These are phyloP conservation scores for Hibiscus tridactylites DNA, from an alignment of 345 rosid species.

Conservation along the genomic window DNA sequence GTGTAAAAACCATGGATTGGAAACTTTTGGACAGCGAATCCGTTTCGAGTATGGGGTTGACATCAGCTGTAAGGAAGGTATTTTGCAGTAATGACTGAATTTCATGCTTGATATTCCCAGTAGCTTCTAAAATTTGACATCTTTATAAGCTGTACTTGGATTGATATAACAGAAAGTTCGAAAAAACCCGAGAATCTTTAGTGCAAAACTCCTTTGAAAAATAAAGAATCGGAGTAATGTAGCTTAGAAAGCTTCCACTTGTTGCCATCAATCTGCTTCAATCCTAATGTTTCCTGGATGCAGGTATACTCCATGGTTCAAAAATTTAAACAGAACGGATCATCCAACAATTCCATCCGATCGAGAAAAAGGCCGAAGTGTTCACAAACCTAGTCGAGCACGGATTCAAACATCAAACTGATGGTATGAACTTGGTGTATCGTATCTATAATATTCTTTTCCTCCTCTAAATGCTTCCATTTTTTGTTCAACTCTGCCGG, in stretches of 20 bases:
- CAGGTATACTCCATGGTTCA: constrained; percentile 58
- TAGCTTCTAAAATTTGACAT: background rate
- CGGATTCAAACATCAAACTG: background rate
- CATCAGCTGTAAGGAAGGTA: constrained; percentile 70
- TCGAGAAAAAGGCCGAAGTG: background rate
- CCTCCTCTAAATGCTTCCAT: too few relatives aligned
- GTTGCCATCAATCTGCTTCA: background rate
- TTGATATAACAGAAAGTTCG: background rate
- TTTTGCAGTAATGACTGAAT: background rate
- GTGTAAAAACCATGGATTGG: constrained; percentile 23
- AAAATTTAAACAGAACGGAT: constrained; percentile 35
- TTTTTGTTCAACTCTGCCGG: too few relatives aligned
- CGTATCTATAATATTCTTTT: too few relatives aligned
- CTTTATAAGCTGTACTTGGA: background rate
- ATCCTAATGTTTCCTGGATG: constrained; percentile 1
- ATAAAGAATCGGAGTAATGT: background rate
- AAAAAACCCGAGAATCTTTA: background rate
- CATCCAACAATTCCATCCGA: background rate
- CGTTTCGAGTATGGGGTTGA: constrained; percentile 52
- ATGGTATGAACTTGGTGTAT: too few relatives aligned
- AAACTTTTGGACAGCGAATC: constrained; percentile 40
- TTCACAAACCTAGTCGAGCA: background rate
- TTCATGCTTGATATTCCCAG: background rate
- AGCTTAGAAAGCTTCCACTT: background rate
- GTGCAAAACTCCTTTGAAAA: background rate